Evolutionary conservation across 2,329 filamentous ascomycete species (phyloP), one percentile per base, ranked within the genome.

Genomic region (Setomelanomma holmii): DNA sequence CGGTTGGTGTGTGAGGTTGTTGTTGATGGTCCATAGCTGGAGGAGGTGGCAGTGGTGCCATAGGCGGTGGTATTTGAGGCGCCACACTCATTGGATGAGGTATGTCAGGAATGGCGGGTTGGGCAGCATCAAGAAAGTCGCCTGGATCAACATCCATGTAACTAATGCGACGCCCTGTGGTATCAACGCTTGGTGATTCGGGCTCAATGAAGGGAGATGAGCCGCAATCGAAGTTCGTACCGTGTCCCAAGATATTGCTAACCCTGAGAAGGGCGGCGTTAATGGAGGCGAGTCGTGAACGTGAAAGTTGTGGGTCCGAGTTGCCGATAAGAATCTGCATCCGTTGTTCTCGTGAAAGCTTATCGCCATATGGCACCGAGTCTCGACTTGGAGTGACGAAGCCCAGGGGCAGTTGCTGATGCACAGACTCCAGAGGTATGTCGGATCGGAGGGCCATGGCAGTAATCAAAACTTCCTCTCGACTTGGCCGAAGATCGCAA

Each of bases 141-240:
- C 60, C 67, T 16, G 67, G 63, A 52, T 74, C 71, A n/a, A 74
- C 49, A 36, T 75, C 72, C 70, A 75, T 74, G 48, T 72, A 74
- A 52, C 72, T 75, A 24, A 74, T 72, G 34, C 71, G 72, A 24
- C 66, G 66, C 22, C 60, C 61, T 19, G 53, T 40, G 2, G 60
- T 58, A 45, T 72, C 69, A 8, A 61, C 57, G 0, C 61, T 53
- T 10, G 65, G 69, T 21, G 63, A 63, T 34, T 63, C 63, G 34
- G 56, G 53, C 33, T 66, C 63, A 16, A 60, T 58, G 44, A 67
- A 71, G 2, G 62, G 60, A 16, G 64, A 65, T 7, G 67, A 59
- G 21, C 59, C 64, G 27, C 63, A 64, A 27, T 68, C 61, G 30
- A 63, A 66, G 47, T 66, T 58, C 3, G 59, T 55, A 8, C 51